These are phyloP conservation scores for Maudiozyma humilis DNA, from an alignment of 1,139 yeast genomes.

Conservation along the genomic window DNA sequence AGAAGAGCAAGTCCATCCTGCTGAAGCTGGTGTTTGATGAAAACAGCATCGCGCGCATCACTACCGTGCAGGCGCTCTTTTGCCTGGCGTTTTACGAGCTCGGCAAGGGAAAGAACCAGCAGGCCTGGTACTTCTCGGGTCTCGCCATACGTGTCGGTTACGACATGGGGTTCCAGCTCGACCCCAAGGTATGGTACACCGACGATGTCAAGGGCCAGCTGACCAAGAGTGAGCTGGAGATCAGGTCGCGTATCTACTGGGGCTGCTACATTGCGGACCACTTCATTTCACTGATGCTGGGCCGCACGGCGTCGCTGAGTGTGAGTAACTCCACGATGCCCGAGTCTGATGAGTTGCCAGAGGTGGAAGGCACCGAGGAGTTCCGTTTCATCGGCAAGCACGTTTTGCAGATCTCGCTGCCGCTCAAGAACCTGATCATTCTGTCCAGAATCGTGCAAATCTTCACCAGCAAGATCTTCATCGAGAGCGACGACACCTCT, in stretches of 20 bases:
- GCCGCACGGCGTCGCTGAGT: slow-evolving; percentile 51
- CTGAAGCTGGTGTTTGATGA: slow-evolving; percentile 35
- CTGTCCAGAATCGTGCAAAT: slow-evolving; percentile 50
- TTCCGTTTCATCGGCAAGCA: slow-evolving; percentile 32
- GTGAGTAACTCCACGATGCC: slow-evolving; percentile 53
- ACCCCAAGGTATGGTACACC: slow-evolving; percentile 49
- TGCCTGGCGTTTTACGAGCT: slow-evolving; percentile 52
- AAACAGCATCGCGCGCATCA: slow-evolving; percentile 29
- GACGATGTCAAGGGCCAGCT: slow-evolving; percentile 20
- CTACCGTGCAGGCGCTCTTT: slow-evolving; percentile 42
- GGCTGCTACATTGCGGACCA: slow-evolving; percentile 61
- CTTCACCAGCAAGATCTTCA: slow-evolving; percentile 35
- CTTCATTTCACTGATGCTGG: slow-evolving; percentile 49
- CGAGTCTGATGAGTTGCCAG: slow-evolving; percentile 55
- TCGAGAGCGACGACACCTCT: slow-evolving; percentile 25
- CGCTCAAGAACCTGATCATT: slow-evolving; percentile 42
- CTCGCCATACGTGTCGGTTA: slow-evolving; percentile 58
- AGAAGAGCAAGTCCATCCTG: slow-evolving; percentile 39
- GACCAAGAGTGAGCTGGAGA: slow-evolving; percentile 40
- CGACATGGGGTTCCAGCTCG: slow-evolving; percentile 56
- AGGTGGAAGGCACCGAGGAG: slow-evolving; percentile 47
- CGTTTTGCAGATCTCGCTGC: slow-evolving; percentile 37
- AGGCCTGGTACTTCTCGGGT: slow-evolving; percentile 61
- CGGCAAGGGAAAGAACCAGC: slow-evolving; percentile 48
- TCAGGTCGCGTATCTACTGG: slow-evolving; percentile 57